These are phyloP conservation scores for grape (Vitis vinifera) DNA, from an alignment of 164 flowering plant genomes.

Conservation along the genomic window ASM3070453v1 NC_081822.1:11692001-11692500, in stretches of 20 bases:
- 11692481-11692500: not conserved
- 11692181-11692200: too few relatives aligned
- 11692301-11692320: constrained; percentile 20
- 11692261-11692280: constrained; percentile 37
- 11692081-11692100: too few relatives aligned
- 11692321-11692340: not conserved
- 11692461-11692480: not conserved
- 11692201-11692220: too few relatives aligned
- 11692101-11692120: too few relatives aligned
- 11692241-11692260: constrained; percentile 16
- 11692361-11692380: constrained; percentile 52
- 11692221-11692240: constrained; percentile 15
- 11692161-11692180: too few relatives aligned
- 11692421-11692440: constrained; percentile 13
- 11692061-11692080: too few relatives aligned
- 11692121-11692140: too few relatives aligned
- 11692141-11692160: too few relatives aligned
- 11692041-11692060: too few relatives aligned
- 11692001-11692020: too few relatives aligned
- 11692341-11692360: constrained; percentile 2
- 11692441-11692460: constrained; percentile 3
- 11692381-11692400: constrained; percentile 17
- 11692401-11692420: constrained; percentile 6
- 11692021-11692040: too few relatives aligned
- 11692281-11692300: constrained; percentile 14